These are phyloP conservation scores for Fusarium metavorans DNA, from an alignment of 2,329 filamentous ascomycete species.

Conservation along the genomic window DNA sequence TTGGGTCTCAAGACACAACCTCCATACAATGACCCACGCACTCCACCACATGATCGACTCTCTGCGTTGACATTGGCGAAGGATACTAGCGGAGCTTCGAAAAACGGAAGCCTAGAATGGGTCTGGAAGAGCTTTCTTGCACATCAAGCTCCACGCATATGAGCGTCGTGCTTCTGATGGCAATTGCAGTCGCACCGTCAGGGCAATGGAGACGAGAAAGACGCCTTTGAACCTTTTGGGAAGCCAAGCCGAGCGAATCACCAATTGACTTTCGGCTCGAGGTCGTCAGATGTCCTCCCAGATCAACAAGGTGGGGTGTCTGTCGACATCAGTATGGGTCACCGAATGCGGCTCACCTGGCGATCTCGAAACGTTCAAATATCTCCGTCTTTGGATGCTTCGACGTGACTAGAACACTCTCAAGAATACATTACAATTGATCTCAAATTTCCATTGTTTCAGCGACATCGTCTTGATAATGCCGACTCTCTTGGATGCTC, in stretches of 20 bases:
- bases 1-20: not conserved
- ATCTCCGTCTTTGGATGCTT: not conserved
- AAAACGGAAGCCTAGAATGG: conserved; percentile 26
- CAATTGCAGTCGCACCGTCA: conserved; percentile 25
- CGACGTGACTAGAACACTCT: not conserved
- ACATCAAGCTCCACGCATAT: not conserved
- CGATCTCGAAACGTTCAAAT: conserved; percentile 6
- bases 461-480: conserved; percentile 18
- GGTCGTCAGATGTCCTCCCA: conserved; percentile 14
- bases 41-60: conserved; percentile 33
- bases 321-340: conserved; percentile 7
- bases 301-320: conserved; percentile 14
- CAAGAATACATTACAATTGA: not conserved
- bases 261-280: conserved; percentile 3
- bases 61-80: conserved; percentile 25
- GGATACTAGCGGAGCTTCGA: not conserved
- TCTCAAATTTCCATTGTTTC: too few relatives aligned
- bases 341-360: conserved; percentile 1
- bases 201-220: conserved; percentile 24
- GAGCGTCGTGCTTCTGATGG: conserved; percentile 9
- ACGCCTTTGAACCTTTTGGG: conserved; percentile 24
- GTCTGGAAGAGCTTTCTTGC: not conserved
- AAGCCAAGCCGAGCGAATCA: conserved; percentile 31
- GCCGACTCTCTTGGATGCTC: conserved; percentile 43
- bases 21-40: conserved; percentile 22